Conservation (phyloP, 2,329 filamentous ascomycete genomes). For the Penicillium aurantiogriseum region DNA sequence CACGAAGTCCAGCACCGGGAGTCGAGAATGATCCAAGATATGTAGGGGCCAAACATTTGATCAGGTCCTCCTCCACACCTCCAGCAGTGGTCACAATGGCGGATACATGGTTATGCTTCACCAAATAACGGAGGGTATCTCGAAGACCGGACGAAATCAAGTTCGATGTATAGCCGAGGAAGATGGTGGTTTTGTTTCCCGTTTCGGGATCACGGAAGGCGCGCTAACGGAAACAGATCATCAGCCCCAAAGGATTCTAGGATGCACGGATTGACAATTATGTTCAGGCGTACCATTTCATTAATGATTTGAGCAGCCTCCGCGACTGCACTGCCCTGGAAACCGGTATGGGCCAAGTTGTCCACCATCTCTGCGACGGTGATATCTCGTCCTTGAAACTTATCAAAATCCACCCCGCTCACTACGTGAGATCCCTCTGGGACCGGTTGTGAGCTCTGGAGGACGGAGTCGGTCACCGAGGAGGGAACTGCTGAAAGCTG, state of each 20-base stretch:
- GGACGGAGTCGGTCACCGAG: conserved; percentile 73
- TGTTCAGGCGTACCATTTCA: conserved; percentile 69
- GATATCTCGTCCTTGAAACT: conserved; percentile 66
- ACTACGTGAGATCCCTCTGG: conserved; percentile 77
- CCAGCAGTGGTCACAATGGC: conserved; percentile 94
- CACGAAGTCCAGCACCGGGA: conserved; percentile 71
- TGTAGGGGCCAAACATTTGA: conserved; percentile 94
- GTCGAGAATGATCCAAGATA: conserved; percentile 87
- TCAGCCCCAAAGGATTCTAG: background rate
- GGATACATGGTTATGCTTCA: conserved; percentile 87
- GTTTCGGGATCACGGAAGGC: conserved; percentile 79
- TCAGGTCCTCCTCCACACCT: conserved; percentile 94
- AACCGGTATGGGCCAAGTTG: conserved; percentile 83
- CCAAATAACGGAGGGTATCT: conserved; percentile 87
- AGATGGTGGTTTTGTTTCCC: conserved; percentile 80
- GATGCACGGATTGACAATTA: background rate
- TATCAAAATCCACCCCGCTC: conserved; percentile 88
- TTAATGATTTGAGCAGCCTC: conserved; percentile 92
- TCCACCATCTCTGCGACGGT: conserved; percentile 81
- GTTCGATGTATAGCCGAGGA: conserved; percentile 96
- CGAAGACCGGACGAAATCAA: conserved; percentile 93
- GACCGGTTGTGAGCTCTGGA: conserved; percentile 79
- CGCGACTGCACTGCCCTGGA: conserved; percentile 75
- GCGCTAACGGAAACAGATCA: conserved; percentile 52
- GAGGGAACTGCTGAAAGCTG: conserved; percentile 50